Evolutionary conservation across 345 rosid genomes (phyloP), one percentile per base, ranked within the genome.

Genomic region (Isatis tinctoria): DNA sequence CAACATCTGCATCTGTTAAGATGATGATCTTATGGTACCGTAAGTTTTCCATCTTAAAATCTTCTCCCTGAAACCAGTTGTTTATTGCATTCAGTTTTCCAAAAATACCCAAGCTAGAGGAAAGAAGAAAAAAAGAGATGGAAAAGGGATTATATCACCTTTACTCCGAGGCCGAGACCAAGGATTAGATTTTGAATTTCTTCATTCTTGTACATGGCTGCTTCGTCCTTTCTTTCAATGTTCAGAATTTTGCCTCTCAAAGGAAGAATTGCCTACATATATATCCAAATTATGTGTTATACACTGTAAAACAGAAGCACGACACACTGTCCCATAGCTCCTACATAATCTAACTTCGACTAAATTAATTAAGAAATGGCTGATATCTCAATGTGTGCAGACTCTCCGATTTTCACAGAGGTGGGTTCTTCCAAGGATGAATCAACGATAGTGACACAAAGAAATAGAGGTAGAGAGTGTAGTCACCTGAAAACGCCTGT

Each of bases 1-100:
- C 99, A 61, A 96, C 98, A 80, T 96, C 99, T 66, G 99, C 99
- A 88, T 96, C 99, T 40, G 99, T 96, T 76, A 96, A 82, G 76
- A 96, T 90, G 79, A 96, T 92, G 74, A 96, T 90, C 85, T 88
- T 92, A 69, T 96, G 96, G 83, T 96, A 96, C 24, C 98, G 96
- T 30, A 96, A 65, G 68, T 86, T 87, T 54, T 90, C 98, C 73
- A 84, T 87, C 72, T 83, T 89, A 48, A 96, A 92, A 63, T 92
- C 97, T 77, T 96, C 99, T 33, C 98, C 98, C 99, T 96, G 80
- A 30, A 78, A 82, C 53, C 49, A 70, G 53, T 53, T 33, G 56
- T 40, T 69, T 18, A 44, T 54, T 17, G 8, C 20, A 35, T 48
- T 36, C 73, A 69, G 73, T 28, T 73, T 53, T 47, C 45, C 28